These are phyloP conservation scores for Citropsis articulata DNA, from an alignment of 345 rosid genomes.

Conservation along the genomic window DNA sequence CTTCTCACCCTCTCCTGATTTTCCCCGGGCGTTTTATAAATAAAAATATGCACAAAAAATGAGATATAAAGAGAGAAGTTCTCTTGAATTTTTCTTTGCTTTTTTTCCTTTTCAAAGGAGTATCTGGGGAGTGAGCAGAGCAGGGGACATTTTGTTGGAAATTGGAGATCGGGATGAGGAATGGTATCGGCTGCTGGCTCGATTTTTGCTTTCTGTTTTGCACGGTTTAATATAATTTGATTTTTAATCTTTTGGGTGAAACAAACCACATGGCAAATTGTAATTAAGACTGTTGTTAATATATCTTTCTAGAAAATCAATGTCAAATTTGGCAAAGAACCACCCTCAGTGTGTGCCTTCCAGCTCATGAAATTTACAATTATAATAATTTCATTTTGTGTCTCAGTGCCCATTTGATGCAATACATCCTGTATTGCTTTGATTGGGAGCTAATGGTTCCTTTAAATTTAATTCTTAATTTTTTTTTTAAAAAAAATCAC, in stretches of 20 bases:
- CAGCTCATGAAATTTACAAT: background rate
- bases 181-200: background rate
- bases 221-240: background rate
- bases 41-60: background rate
- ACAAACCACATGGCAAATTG: conserved; percentile 22
- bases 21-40: background rate
- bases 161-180: background rate
- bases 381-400: background rate
- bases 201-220: background rate
- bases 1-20: background rate
- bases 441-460: background rate
- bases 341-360: background rate
- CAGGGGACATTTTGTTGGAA: background rate
- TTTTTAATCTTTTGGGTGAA: background rate
- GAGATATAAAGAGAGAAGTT: background rate
- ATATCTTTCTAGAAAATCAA: background rate
- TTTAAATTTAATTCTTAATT: too few species aligned
- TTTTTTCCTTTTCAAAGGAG: background rate
- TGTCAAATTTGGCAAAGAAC: background rate
- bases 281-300: conserved; percentile 23
- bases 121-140: background rate
- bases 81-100: background rate
- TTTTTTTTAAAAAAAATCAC: too few species aligned
- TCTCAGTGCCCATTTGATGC: background rate
- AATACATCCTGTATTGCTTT: background rate